Conservation (phyloP, 2,329 filamentous ascomycete genomes). For the Ophiostoma pallidulum region DNA sequence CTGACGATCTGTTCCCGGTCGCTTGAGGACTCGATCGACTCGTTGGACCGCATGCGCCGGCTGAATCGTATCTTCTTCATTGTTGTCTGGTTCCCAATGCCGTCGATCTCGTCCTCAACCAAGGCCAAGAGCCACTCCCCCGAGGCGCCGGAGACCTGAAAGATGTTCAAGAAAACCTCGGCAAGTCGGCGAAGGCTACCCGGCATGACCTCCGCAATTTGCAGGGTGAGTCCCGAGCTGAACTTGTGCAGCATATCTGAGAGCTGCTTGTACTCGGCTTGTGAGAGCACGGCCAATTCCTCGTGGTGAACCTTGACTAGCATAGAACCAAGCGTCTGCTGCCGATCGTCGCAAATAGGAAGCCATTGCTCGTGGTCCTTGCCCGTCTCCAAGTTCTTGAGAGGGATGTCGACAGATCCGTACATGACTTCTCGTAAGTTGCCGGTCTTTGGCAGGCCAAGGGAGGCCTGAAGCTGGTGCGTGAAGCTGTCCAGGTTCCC, state of each 20-base stretch:
- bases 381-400: conserved; percentile 68
- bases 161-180: conserved; percentile 86
- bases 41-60: conserved; percentile 59
- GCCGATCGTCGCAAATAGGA: conserved; percentile 65
- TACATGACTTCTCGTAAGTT: conserved; percentile 44
- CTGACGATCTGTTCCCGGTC: conserved; percentile 65
- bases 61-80: conserved; percentile 66
- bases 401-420: conserved; percentile 70
- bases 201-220: conserved; percentile 72
- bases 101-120: conserved; percentile 95
- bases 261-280: conserved; percentile 73
- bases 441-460: conserved; percentile 32
- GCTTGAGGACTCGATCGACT: conserved; percentile 51
- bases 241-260: conserved; percentile 80
- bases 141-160: conserved; percentile 78
- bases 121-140: conserved; percentile 86
- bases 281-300: conserved; percentile 81
- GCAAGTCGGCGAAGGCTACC: conserved; percentile 70
- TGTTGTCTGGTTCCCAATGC: conserved; percentile 71
- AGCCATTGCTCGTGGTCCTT: conserved; percentile 84
- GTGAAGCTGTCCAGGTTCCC: conserved; percentile 37
- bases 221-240: conserved; percentile 69
- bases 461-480: conserved; percentile 33
- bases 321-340: conserved; percentile 72
- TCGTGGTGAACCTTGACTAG: conserved; percentile 75